A percentile compares a stretch with the other conserved stretches of the same genome.
phyloP scores from a whole-genome alignment of 2,329 filamentous ascomycete species.

The Chaetomiaceae sp. region DNA sequence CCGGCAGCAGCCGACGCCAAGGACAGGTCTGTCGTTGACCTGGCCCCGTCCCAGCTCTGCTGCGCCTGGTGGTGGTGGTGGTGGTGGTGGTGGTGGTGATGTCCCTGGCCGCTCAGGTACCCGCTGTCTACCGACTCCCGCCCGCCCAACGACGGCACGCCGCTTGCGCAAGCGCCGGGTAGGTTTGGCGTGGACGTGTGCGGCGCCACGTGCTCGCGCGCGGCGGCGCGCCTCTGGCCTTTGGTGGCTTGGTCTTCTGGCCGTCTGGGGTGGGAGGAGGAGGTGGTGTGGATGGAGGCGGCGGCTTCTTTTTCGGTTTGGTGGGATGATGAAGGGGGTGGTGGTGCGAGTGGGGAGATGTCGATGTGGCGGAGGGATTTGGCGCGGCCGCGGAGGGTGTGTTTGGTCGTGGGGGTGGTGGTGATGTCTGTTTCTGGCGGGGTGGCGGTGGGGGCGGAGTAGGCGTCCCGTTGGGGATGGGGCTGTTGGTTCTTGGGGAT shows the following conservation, averaged over 20 bases:
- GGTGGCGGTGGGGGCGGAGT: slow-evolving; percentile 8
- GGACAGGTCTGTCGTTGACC: neutral
- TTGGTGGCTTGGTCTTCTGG: slow-evolving; percentile 15
- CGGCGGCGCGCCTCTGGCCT: slow-evolving; percentile 15
- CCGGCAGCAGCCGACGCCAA: neutral
- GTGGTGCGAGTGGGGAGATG: neutral
- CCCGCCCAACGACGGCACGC: too few species aligned
- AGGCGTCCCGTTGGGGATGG: slow-evolving; percentile 2
- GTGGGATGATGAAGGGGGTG: neutral
- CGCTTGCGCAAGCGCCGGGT: too few species aligned
- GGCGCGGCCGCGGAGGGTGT: neutral
- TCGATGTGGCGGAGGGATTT: slow-evolving; percentile 10
- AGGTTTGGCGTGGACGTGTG: too few species aligned
- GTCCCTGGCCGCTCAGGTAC: slow-evolving; percentile 20
- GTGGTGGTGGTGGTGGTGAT: too few species aligned
- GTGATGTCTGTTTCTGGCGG: slow-evolving; percentile 9
- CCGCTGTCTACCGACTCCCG: slow-evolving; percentile 22
- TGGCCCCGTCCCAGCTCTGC: neutral
- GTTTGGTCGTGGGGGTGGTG: too few species aligned
- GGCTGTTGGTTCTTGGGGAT: neutral
- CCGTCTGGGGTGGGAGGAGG: slow-evolving; percentile 11
- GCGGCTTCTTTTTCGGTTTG: slow-evolving; percentile 2
- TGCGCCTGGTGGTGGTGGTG: slow-evolving; percentile 5
- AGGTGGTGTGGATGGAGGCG: slow-evolving; percentile 11
- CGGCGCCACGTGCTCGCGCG: slow-evolving; percentile 12